Evolutionary conservation across 2,329 filamentous ascomycete species (phyloP), one percentile per base, ranked within the genome.

Genomic region (Colletotrichum sp.): DNA sequence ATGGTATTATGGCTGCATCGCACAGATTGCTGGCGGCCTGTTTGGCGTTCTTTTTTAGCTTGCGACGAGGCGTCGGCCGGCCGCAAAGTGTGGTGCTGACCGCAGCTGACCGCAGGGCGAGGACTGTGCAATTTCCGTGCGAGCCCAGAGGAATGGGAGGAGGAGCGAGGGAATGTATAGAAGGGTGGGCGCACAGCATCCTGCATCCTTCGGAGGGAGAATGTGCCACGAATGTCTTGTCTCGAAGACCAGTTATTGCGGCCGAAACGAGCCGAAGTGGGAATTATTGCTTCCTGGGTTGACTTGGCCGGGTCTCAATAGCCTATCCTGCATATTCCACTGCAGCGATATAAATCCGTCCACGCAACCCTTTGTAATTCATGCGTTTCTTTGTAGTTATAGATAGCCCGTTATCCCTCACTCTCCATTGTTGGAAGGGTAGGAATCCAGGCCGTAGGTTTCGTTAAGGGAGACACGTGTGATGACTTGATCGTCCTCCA

Each of bases 361-460:
- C 62, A 16, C 15, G 27, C 13, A 61, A 44, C 39, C 55, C 52
- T 71, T 29, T 52, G 44, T 22, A 27, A 32, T 13, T 15, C 11
- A 19, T 39, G 61, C 32, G 34, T 55, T 25, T 32, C 27, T 32
- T 27, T 22, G 59, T 25, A 16, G 55, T n/a, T 25, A 16, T 22
- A n/a, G 30, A 30, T 25, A 55, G 19, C n/a, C n/a, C 36, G 13
- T 22, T 27, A 44, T 44, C 36, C 19, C 57, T 76, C 57, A 71
- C 44, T 75, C 65, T 15, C 66, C 71, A 27, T 63, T 67, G 39
- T 75, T 67, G 16, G 71, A 34, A 1, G 88, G 85, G 80, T 94
- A 93, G 22, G 77, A 77, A 80, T 93, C 92, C 7, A 80, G 77
- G 2, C 92, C 91, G 78, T 90, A 93, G 0, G 92, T 93, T 6